phyloP scores from a whole-genome alignment of 305 asterid genomes.

The Fraxinus greggii region DNA sequence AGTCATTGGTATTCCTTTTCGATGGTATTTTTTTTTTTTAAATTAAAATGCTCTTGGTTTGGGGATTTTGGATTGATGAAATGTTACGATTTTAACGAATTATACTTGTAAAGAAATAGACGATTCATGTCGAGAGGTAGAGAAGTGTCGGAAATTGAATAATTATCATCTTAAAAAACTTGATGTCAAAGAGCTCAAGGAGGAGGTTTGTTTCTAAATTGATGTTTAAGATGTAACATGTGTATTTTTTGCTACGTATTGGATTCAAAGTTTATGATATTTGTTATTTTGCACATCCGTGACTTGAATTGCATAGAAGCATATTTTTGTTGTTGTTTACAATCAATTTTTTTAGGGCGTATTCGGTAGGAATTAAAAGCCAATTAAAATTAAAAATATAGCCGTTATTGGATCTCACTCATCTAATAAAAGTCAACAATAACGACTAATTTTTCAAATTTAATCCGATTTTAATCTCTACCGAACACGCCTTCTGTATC shows the following conservation, averaged over 20 bases:
- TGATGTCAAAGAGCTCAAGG: conserved; percentile 44
- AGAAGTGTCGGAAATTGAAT: conserved; percentile 31
- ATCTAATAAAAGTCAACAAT: too few species aligned
- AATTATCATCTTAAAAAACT: conserved; percentile 25
- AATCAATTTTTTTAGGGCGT: too few species aligned
- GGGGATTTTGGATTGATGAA: conserved; percentile 7
- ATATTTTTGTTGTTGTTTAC: background rate
- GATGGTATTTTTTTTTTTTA: conserved; percentile 46
- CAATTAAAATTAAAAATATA: too few species aligned
- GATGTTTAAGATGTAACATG: background rate
- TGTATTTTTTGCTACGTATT: background rate
- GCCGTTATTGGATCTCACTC: too few species aligned
- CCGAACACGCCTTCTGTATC: too few species aligned
- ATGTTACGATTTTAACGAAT: background rate
- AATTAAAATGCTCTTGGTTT: background rate
- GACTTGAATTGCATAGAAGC: background rate
- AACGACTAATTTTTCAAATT: too few species aligned
- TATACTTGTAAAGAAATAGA: conserved; percentile 28
- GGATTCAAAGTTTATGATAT: background rate
- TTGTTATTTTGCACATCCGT: background rate
- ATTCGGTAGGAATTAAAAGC: too few species aligned
- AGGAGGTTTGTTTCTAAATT: conserved; percentile 45
- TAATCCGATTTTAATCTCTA: too few species aligned
- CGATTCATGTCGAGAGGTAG: conserved; percentile 30
- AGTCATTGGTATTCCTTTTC: conserved; percentile 51